phyloP scores from a whole-genome alignment of 2,329 filamentous ascomycete genomes.

The Magnaporthiopsis incrustans region DNA sequence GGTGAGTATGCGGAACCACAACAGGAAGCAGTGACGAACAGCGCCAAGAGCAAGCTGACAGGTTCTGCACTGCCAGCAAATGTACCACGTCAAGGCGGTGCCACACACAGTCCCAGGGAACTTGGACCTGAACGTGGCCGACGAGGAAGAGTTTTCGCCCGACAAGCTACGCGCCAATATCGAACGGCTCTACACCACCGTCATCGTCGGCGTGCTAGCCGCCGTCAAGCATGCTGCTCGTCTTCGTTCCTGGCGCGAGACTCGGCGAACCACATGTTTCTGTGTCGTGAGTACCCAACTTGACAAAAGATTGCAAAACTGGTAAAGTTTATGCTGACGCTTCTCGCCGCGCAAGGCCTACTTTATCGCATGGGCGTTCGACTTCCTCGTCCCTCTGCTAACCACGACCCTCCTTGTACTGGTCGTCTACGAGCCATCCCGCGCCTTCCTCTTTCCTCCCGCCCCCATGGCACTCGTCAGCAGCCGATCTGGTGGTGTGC shows the following conservation, averaged over 20 bases:
- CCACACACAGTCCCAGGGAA: conserved; percentile 51
- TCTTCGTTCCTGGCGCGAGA: conserved; percentile 73
- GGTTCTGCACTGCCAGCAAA: conserved; percentile 30
- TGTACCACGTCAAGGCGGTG: conserved; percentile 61
- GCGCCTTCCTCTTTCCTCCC: conserved; percentile 63
- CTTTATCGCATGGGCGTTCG: conserved; percentile 60
- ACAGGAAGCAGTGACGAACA: neutral
- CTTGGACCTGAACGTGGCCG: conserved; percentile 71
- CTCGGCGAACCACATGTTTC: conserved; percentile 58
- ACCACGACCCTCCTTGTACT: conserved; percentile 53
- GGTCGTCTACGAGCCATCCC: conserved; percentile 55
- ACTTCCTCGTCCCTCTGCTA: conserved; percentile 59
- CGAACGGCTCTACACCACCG: conserved; percentile 75
- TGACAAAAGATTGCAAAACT: conserved; percentile 12
- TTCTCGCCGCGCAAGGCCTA: conserved; percentile 27
- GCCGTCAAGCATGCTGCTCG: conserved; percentile 68
- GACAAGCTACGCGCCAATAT: conserved; percentile 73
- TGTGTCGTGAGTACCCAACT: conserved; percentile 25
- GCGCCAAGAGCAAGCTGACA: neutral
- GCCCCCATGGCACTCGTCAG: conserved; percentile 69
- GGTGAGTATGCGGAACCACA: conserved; percentile 25
- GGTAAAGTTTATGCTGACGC: conserved; percentile 24
- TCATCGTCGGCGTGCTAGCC: conserved; percentile 58
- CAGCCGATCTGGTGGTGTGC: conserved; percentile 60
- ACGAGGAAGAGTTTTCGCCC: conserved; percentile 77